Evolutionary conservation across 495 filamentous ascomycete species (phyloP), one percentile per base, ranked within the genome.

Genomic region (Tuber magnatum): DNA sequence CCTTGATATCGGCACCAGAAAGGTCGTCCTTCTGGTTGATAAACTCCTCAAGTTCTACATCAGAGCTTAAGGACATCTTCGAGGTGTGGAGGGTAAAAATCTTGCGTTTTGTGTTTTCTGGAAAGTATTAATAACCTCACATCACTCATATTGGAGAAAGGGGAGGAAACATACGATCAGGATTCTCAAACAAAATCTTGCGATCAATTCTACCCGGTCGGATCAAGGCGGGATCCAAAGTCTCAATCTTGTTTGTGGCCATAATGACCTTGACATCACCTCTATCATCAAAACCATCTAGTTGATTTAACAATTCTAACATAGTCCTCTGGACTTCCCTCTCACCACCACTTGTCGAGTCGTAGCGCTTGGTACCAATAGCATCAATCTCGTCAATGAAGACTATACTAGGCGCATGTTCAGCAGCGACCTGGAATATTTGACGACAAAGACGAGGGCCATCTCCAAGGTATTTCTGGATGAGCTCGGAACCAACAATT

Each of bases 381-480:
- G 95, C 95, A 84, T 99, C 95, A 80, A 99, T 99, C 84, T 99
- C 95, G 83, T 99, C 95, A 81, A 99, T 99, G 84, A 99, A 99
- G 22, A 99, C 94, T 80, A 99, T 99, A 9, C 94, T 94, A 14
- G 95, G 95, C 0, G 96, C 91, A 76, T 99, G 94, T 81, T 99
- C 95, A 24, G 94, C 94, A 40, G 95, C 95, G 51, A 97, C 93
- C 84, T 96, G 93, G 89, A 99, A 99, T 78, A 99, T 92, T 84
- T 99, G 95, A 76, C 95, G 91, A 73, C 97, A 95, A 77, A 99
- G 86, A 70, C 95, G 89, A 22, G 95, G 95, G 43, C 95, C 95
- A 83, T 99, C 95, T 84, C 95, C 95, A 73, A 99, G 89, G 80
- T 99, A 99, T 82, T 99, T 99, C 86, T 99, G 95, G 79, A 99